Base-by-base conservation (phyloP, 202 grass and related monocot genomes). In the Schoenoplectus triqueter region DNA sequence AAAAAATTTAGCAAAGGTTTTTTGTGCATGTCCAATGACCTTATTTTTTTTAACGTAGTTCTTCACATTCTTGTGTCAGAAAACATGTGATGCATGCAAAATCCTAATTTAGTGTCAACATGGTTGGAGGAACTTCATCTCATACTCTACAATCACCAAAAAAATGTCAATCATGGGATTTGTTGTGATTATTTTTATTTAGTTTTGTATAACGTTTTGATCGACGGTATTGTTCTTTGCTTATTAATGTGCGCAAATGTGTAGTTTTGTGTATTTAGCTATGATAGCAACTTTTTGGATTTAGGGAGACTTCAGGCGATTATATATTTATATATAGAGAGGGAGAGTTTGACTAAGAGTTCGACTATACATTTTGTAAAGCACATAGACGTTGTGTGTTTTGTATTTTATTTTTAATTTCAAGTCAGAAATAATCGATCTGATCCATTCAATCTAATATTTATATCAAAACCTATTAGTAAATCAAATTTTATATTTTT, bases 1-100 rank as follows among this genome's bases (percentile, higher is more conserved):
- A 75, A 76, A 76, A 40, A 77, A 49, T 82, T 22, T 82, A 22
- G 45, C 56, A 86, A 48, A 66, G 21, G 67, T 49, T 71, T 17
- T 18, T 71, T 39, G 40, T 79, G 19, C 31, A 54, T 68, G 41
- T 73, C 66, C 31, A 8, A 48, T 20, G 40, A n/a, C 45, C 14
- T 78, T 52, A 60, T 60, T 60, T 72, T n/a, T 76, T 48, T 77
- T 22, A 66, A 72, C 84, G 14, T 86, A 95, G 95, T 87, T 95
- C 21, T 83, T 88, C 73, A 73, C 85, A 88, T 92, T 88, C 64
- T 84, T 98, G 47, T 98, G 95, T 84, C 88, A 92, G 88, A 89
- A 86, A 74, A 85, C 92, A 41, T 95, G 95, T 5, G 92, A 98
- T 92, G 85, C 87, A 81, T 98, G 95, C 86, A 92, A 98, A 80